Conservation (phyloP, 768 basidiomycete genomes). For the Trametopsis cervina region DNA sequence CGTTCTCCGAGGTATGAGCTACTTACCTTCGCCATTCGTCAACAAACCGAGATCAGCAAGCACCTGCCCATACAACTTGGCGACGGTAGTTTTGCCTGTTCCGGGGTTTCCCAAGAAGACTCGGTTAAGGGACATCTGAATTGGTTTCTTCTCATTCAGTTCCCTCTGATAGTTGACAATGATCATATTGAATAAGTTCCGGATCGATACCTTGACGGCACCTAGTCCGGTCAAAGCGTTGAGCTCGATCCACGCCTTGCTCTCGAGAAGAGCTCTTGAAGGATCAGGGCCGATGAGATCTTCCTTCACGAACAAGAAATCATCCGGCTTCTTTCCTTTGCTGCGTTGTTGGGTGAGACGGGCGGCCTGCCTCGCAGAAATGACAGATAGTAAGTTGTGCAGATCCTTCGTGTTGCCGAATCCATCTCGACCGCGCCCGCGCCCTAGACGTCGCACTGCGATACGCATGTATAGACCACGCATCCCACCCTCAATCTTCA, state of each 20-base stretch:
- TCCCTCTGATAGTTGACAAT: conserved; percentile 55
- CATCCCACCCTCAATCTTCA: conserved; percentile 47
- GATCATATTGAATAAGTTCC: conserved; percentile 38
- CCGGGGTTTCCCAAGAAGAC: conserved; percentile 65
- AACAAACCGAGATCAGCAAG: conserved; percentile 54
- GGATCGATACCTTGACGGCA: conserved; percentile 49
- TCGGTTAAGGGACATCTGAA: conserved; percentile 52
- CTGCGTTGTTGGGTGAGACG: conserved; percentile 38
- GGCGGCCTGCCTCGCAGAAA: conserved; percentile 46
- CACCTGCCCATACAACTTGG: conserved; percentile 58
- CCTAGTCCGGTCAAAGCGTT: conserved; percentile 46
- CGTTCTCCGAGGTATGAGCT: conserved; percentile 17
- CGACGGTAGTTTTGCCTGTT: conserved; percentile 68
- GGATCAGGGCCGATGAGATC: conserved; percentile 67
- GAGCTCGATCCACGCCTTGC: conserved; percentile 44
- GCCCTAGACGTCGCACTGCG: conserved; percentile 51
- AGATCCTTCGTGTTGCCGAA: conserved; percentile 67
- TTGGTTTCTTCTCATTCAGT: conserved; percentile 44
- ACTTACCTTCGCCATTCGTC: conserved; percentile 65
- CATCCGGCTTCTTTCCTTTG: conserved; percentile 34
- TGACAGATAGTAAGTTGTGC: conserved; percentile 38
- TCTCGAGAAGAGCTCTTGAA: conserved; percentile 36
- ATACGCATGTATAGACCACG: conserved; percentile 50
- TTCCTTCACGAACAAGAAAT: conserved; percentile 43
- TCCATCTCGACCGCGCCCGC: conserved; percentile 50